phyloP scores from a whole-genome alignment of 1,284 basidiomycete genomes.

The Apiotrichum akiyoshidainum region DNA sequence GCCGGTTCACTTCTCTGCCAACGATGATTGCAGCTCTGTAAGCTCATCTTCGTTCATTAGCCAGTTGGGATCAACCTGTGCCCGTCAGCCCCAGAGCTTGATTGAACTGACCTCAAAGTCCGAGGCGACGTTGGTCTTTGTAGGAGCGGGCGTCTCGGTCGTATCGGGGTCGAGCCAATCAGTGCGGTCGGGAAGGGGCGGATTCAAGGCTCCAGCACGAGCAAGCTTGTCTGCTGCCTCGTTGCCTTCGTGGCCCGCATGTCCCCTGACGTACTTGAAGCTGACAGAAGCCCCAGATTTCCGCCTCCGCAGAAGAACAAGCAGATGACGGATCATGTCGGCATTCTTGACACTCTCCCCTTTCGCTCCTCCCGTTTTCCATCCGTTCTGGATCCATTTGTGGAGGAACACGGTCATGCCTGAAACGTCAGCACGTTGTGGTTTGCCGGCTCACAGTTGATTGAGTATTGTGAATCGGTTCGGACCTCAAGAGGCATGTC shows the following conservation, averaged over 20 bases:
- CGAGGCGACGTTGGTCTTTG: no score
- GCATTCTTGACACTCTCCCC: constrained; percentile 41
- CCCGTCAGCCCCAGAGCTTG: no score
- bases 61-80: no score
- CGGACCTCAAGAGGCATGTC: constrained; percentile 49
- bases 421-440: constrained; percentile 14
- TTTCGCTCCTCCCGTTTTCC: constrained; percentile 23
- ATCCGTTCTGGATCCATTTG: constrained; percentile 44
- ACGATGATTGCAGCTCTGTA: no score
- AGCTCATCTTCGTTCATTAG: no score
- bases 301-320: constrained; percentile 41
- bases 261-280: constrained; percentile 47
- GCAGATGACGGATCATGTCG: constrained; percentile 49
- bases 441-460: constrained; percentile 35
- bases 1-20: no score
- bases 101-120: no score
- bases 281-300: constrained; percentile 26
- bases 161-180: constrained; percentile 42
- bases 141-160: no score
- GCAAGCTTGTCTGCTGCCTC: constrained; percentile 49
- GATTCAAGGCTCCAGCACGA: constrained; percentile 34
- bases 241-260: constrained; percentile 46
- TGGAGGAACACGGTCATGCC: constrained; percentile 49
- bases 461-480: constrained; percentile 51
- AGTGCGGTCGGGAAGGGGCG: constrained; percentile 25